Conservation (phyloP, 805 yeast species). For the Nakazawaea populi region DNA sequence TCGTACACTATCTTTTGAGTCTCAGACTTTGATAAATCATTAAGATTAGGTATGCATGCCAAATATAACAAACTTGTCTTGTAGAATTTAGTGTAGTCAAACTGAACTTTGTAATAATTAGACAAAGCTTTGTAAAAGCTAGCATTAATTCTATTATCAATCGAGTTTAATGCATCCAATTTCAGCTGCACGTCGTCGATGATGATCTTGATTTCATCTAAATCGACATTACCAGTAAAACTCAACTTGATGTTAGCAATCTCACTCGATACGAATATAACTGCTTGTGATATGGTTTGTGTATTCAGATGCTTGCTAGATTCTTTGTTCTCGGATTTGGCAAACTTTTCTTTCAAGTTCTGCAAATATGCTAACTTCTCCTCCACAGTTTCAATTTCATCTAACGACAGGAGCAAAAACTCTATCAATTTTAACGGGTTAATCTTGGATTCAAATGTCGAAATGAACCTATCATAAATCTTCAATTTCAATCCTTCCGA, state of each 20-base stretch:
- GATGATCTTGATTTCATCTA: constrained; percentile 58
- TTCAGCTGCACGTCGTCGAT: constrained; percentile 55
- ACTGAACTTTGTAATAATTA: constrained; percentile 64
- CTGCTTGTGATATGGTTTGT: constrained; percentile 40
- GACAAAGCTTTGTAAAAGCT: constrained; percentile 80
- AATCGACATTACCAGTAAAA: constrained; percentile 17
- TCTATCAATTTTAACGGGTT: constrained; percentile 76
- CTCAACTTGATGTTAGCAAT: constrained; percentile 64
- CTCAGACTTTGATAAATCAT: constrained; percentile 19
- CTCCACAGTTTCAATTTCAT: constrained; percentile 30
- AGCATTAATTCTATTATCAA: constrained; percentile 66
- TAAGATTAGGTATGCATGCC: constrained; percentile 48
- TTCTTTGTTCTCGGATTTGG: constrained; percentile 29
- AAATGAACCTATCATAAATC: constrained; percentile 66
- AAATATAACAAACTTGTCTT: constrained; percentile 75
- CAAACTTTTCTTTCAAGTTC: constrained; percentile 32
- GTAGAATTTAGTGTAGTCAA: constrained; percentile 79
- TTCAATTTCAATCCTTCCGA: constrained; percentile 54
- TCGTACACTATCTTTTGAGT: constrained; percentile 50
- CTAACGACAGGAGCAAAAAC: constrained; percentile 55
- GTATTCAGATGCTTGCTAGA: constrained; percentile 25
- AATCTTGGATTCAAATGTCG: constrained; percentile 60
- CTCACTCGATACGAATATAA: constrained; percentile 58
- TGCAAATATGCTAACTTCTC: constrained; percentile 49
- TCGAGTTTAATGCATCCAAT: constrained; percentile 50